Evolutionary conservation across 352 stramenopile genomes (phyloP).

Genomic region (Globisporangium cystogenes): DNA sequence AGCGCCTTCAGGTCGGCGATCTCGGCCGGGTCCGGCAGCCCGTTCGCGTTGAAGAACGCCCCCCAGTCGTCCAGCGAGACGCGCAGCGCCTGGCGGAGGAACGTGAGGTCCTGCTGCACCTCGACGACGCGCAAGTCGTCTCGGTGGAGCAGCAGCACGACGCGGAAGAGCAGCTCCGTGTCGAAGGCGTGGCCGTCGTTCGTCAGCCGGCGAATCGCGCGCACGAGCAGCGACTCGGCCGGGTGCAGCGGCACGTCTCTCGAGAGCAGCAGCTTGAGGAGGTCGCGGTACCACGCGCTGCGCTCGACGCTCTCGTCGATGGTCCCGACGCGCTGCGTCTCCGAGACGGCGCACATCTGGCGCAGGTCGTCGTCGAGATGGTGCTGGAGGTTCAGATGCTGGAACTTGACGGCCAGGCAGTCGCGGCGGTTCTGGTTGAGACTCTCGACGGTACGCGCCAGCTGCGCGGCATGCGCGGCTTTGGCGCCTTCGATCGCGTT

Average conservation of each 20-base stretch:
- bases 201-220: conserved; percentile 37
- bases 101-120: conserved; percentile 49
- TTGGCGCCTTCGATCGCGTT: conserved; percentile 43
- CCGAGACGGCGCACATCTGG: conserved; percentile 43
- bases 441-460: conserved; percentile 32
- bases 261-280: conserved; percentile 39
- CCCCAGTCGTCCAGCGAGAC: conserved; percentile 36
- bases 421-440: conserved; percentile 50
- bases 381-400: conserved; percentile 27
- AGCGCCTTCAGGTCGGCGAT: conserved; percentile 19
- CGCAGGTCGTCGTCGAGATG: conserved; percentile 35
- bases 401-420: conserved; percentile 50
- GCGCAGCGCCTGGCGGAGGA: conserved; percentile 28
- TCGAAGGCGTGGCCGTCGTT: conserved; percentile 42
- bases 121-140: conserved; percentile 38
- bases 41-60: conserved; percentile 31
- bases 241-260: conserved; percentile 33
- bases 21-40: conserved; percentile 26
- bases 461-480: conserved; percentile 20
- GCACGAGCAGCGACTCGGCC: conserved; percentile 47
- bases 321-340: conserved; percentile 26
- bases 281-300: conserved; percentile 43
- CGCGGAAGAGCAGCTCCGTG: conserved; percentile 27
- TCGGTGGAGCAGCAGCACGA: conserved; percentile 37
- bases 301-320: conserved; percentile 22